Evolutionary conservation across 441 rosid genomes (phyloP), one percentile per base, ranked within the genome.

Genomic region (Pelargonium australe): DNA sequence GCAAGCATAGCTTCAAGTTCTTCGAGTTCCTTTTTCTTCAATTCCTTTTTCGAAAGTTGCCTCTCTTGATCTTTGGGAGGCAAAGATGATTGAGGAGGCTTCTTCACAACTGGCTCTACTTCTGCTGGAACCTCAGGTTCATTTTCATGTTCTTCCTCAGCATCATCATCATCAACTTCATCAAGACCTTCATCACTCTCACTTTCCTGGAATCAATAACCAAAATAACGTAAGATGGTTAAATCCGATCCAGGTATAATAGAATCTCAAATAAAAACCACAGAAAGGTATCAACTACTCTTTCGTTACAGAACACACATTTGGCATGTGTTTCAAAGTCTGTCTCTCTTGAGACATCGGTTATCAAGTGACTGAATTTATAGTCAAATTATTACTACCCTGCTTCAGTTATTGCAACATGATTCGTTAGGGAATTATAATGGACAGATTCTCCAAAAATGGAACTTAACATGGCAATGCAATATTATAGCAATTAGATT

Each of bases 181-280:
- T 89, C 89, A 66, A 89, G 81, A 49, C 89, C 93, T 73, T 86
- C 96, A 70, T 92, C 98, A 62, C 91, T 92, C 72, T 87, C 95
- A 77, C 85, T 84, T 64, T 86, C 97, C 98, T 92, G 85, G 3
- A 72, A 72, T 64, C 70, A 14, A 77, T 73, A 65, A 72, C 10
- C 37, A 65, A 44, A 19, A n/a, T 20, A n/a, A 64, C 4, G 34
- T 47, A 2, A 47, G 55, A 47, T 47, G 13, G 1, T n/a, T 47
- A 0, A 45, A 45, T 45, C 51, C 51, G 6, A 45, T 0, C 51
- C 34, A 28, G 3, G 13, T 45, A 45, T 9, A 45, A 45, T 45
- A 13, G 51, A 45, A 45, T 45, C 51, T 45, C 51, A 45, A 45
- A 7, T 45, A 45, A 9, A 9, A 28, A 28, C 34, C 34, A 3